Evolutionary conservation across 352 stramenopile species (phyloP), one percentile per base, ranked within the genome.

Genomic region (Globisporangium spiculum): DNA sequence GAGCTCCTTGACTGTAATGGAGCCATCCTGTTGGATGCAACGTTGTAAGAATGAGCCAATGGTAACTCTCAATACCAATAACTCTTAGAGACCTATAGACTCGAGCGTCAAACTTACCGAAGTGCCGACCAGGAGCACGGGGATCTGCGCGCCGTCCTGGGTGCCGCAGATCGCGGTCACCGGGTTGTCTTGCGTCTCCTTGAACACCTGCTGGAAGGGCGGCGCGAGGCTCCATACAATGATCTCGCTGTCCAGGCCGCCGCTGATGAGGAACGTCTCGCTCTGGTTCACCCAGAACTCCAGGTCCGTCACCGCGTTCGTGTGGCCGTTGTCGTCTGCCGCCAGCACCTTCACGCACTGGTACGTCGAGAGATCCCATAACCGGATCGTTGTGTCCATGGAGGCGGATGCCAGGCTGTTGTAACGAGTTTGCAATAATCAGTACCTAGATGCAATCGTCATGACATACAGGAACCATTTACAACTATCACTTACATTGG

Each of bases 181-280:
- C 57, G 90, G 78, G 48, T 77, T 79, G 72, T 94, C 86, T 54
- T 93, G 80, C 30, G 82, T 91, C 60, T 96, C 86, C 69, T 89
- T 89, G 71, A 92, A 96, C 34, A 94, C 71, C 69, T 93, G 85
- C 71, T 82, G 69, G 71, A 95, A 94, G 16, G 86, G 85, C 24
- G 82, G 84, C 22, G 80, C 76, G 60, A 96, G 81, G 55, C 83
- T 80, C 88, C 88, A 96, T 36, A 96, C 85, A 38, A 93, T 92
- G 66, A 96, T 84, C 69, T 94, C 82, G n/a, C 73, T 78, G 61
- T 96, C 88, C 57, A 94, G 67, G 32, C 84, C 86, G 60, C 83
- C 84, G 52, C 86, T 94, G 60, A 96, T 94, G 41, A 96, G 83
- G 71, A 92, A 96, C n/a, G 83, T 89, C 75, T 96, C 88, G 67